These are phyloP conservation scores for Saccharomyces eubayanus DNA, from an alignment of 805 yeast genomes.

Conservation along the genomic window DNA sequence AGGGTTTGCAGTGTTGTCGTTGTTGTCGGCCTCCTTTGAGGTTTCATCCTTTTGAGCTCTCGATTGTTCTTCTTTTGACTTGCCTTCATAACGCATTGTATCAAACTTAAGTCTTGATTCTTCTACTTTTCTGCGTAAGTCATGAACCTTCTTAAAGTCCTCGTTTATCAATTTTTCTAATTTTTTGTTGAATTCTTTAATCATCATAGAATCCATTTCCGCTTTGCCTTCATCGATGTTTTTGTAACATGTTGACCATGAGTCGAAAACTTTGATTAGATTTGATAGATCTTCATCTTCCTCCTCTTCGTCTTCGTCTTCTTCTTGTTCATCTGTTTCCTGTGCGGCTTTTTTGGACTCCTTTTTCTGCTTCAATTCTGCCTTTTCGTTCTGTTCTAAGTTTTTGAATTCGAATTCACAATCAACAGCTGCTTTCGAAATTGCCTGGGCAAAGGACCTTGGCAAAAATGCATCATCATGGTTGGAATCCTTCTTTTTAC, in stretches of 20 bases:
- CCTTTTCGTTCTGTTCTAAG: slow-evolving; percentile 20
- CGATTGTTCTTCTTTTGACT: slow-evolving; percentile 19
- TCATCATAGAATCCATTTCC: slow-evolving; percentile 59
- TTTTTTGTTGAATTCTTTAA: slow-evolving; percentile 49
- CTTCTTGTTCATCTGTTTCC: slow-evolving; percentile 23
- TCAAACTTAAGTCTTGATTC: slow-evolving; percentile 64
- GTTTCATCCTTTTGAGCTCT: slow-evolving; percentile 54
- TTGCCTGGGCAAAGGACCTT: slow-evolving; percentile 66
- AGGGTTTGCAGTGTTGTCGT: slow-evolving; percentile 9
- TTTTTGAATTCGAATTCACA: slow-evolving; percentile 38
- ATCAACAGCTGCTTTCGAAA: slow-evolving; percentile 46
- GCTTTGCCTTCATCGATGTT: slow-evolving; percentile 61
- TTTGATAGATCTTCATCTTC: slow-evolving; percentile 46
- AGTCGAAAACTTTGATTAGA: slow-evolving; percentile 35
- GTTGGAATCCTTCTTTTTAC: slow-evolving; percentile 5
- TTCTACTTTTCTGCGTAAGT: slow-evolving; percentile 60
- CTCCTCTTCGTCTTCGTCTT: slow-evolving; percentile 32
- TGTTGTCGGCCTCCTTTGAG: slow-evolving; percentile 54
- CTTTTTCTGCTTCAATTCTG: slow-evolving; percentile 27
- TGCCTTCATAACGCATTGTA: slow-evolving; percentile 53
- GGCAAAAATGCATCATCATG: slow-evolving; percentile 34
- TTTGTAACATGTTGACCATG: slow-evolving; percentile 45
- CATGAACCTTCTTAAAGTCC: slow-evolving; percentile 52
- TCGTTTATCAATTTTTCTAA: slow-evolving; percentile 45
- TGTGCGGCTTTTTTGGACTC: slow-evolving; percentile 4